phyloP scores from a whole-genome alignment of 2,329 filamentous ascomycete genomes.

The Anthostomella pinea region DNA sequence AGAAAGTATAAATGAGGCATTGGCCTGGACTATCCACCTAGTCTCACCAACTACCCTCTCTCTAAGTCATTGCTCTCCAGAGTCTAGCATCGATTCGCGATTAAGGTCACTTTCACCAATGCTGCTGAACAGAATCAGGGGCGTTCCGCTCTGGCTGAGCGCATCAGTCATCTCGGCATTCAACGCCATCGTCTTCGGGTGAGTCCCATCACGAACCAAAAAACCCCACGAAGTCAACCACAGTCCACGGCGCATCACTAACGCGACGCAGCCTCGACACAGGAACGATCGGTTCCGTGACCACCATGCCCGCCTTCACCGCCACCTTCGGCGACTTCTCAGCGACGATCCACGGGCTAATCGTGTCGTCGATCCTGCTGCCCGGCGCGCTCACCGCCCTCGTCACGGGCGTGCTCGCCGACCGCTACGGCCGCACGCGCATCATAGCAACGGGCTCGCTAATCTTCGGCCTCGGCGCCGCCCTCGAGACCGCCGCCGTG shows the following conservation, averaged over 20 bases:
- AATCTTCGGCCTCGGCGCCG: conserved; percentile 41
- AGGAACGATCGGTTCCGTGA: conserved; percentile 52
- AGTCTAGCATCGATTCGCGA: no score
- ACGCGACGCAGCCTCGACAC: conserved; percentile 9
- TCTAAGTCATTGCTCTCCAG: no score
- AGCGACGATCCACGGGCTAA: conserved; percentile 54
- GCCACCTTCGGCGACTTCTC: conserved; percentile 50
- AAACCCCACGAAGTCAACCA: no score
- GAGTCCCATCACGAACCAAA: conserved; percentile 8
- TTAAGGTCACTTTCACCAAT: no score
- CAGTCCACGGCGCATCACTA: no score
- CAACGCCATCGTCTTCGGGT: conserved; percentile 13
- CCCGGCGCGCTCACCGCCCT: conserved; percentile 59
- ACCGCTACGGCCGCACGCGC: conserved; percentile 51
- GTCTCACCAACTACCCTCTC: no score
- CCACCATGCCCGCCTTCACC: conserved; percentile 53
- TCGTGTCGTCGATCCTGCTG: conserved; percentile 59
- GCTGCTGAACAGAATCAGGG: conserved; percentile 2
- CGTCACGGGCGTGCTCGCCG: conserved; percentile 53
- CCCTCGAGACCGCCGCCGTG: conserved; percentile 20
- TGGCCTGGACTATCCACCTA: no score
- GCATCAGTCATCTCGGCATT: conserved; percentile 10
- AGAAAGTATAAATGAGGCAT: no score
- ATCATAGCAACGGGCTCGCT: conserved; percentile 48
- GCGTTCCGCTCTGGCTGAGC: conserved; percentile 12